phyloP scores from a whole-genome alignment of 2,329 filamentous ascomycete genomes.

The Fusarium sp. region DNA sequence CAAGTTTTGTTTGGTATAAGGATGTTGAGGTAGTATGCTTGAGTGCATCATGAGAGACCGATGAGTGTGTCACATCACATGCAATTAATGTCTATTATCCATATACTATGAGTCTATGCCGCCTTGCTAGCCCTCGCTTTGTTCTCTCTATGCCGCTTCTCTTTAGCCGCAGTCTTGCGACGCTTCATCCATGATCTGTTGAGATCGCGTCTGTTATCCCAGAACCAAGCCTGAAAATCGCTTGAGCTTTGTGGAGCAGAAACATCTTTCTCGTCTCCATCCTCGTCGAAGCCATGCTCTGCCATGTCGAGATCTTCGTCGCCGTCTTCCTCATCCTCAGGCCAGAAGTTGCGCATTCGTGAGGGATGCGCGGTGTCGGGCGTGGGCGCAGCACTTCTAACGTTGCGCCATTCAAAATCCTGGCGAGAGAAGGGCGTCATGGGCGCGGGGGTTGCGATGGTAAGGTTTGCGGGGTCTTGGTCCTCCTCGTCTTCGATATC shows the following conservation, averaged over 20 bases:
- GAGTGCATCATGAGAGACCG: not conserved
- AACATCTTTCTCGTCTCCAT: constrained; percentile 41
- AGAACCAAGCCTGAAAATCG: constrained; percentile 75
- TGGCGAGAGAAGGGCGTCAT: constrained; percentile 85
- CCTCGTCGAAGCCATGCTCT: constrained; percentile 44
- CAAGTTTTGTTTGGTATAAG: not conserved
- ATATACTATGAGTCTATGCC: constrained; percentile 45
- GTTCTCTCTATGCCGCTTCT: constrained; percentile 74
- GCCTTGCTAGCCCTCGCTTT: constrained; percentile 61
- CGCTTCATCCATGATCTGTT: constrained; percentile 74
- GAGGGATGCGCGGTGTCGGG: constrained; percentile 88
- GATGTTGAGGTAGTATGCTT: not conserved
- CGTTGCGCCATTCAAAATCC: constrained; percentile 77
- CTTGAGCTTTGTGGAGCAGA: constrained; percentile 46
- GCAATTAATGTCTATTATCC: constrained; percentile 9
- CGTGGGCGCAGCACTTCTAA: constrained; percentile 92
- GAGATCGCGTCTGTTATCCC: constrained; percentile 71
- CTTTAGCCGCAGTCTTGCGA: constrained; percentile 70
- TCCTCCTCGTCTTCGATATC: constrained; percentile 62
- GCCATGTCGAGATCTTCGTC: constrained; percentile 50
- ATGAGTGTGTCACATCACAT: not conserved
- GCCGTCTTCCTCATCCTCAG: constrained; percentile 48
- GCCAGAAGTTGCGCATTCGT: constrained; percentile 70
- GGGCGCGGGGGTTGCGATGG: constrained; percentile 59
- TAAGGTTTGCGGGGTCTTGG: constrained; percentile 56